Base-by-base conservation (phyloP, 139 green algal species). In the Coelastrella sp. region DNA sequence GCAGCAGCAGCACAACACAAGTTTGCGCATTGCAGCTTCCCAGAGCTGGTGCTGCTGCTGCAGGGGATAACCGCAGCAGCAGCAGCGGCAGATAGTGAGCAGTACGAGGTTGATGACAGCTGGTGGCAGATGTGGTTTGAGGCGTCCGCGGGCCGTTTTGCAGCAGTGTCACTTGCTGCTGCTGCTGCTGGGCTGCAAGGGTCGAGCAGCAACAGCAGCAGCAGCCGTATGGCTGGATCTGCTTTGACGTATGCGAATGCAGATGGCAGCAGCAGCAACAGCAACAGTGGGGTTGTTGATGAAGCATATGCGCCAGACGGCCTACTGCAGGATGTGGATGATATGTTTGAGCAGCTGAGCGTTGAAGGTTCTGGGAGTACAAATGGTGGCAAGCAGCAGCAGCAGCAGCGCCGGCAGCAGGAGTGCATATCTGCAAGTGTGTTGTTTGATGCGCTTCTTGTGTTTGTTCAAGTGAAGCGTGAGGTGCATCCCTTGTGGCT, bases 51-150 rank as follows among this genome's bases (percentile, higher is more conserved):
- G 23, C 53, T 71, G 53, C 75, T 71, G 53, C 75, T 71, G 35
- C 51, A 59, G 35, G 53, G 75, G 51, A 8, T 57, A 53, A 69
- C 75, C 30, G 71, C 72, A 64, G 27, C 34, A 66, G 45, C 71
- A 63, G n/a, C 19, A 34, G 11, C 9, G 4, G 5, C 11, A 30
- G 23, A 41, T 19, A n/a, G 17, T 0, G 8, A 62, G 53, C 53
- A n/a, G n/a, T 60, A 41, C 25, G 38, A 71, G 35, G 48, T 51
- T 25, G 19, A 51, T 19, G 75, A 69, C 17, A 2, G 34, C 3
- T 82, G 75, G 75, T 82, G 75, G 75, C 34, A 53, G 53, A 45
- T 4, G 8, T 82, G 75, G 75, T 71, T 82, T 40, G 75, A 51
- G 45, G 75, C 53, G 3, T 41, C 34, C 19, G 35, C 53, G 7